phyloP scores from a whole-genome alignment of 306 rosid genomes.

The Trichosanthes cucumerina region DNA sequence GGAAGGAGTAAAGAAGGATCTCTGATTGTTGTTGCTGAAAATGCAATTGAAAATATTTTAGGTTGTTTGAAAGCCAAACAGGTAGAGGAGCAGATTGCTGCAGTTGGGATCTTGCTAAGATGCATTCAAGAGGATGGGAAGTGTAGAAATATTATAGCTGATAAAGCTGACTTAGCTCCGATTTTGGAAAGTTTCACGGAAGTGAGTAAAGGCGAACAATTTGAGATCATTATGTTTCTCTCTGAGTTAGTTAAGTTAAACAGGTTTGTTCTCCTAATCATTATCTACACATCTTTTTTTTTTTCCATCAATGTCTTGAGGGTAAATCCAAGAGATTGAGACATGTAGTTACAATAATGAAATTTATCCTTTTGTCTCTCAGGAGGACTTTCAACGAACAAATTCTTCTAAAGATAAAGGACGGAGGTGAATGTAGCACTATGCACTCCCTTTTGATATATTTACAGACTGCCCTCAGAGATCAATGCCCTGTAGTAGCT shows the following conservation, averaged over 20 bases:
- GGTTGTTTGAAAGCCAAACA: slow-evolving; percentile 51
- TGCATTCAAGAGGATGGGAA: slow-evolving; percentile 75
- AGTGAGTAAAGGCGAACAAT: slow-evolving; percentile 48
- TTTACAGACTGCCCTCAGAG: slow-evolving; percentile 59
- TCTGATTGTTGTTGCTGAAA: slow-evolving; percentile 36
- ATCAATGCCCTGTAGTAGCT: slow-evolving; percentile 71
- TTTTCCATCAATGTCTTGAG: neutral
- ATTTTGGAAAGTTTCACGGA: slow-evolving; percentile 50
- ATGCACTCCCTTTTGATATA: slow-evolving; percentile 75
- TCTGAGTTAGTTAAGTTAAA: slow-evolving; percentile 66
- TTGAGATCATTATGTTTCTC: slow-evolving; percentile 49
- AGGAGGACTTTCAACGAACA: slow-evolving; percentile 73
- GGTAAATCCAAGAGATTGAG: neutral
- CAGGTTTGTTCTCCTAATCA: slow-evolving; percentile 30
- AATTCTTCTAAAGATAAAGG: slow-evolving; percentile 70
- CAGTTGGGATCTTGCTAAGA: slow-evolving; percentile 56
- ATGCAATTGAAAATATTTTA: slow-evolving; percentile 33
- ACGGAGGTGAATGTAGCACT: slow-evolving; percentile 72
- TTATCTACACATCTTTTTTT: neutral
- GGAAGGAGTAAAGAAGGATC: slow-evolving; percentile 42
- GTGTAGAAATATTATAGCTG: slow-evolving; percentile 64
- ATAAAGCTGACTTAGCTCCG: slow-evolving; percentile 55
- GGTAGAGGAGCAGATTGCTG: slow-evolving; percentile 62
- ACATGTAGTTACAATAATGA: neutral
- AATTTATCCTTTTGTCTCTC: slow-evolving; percentile 16